These are phyloP conservation scores for Gilbertella persicaria DNA, from an alignment of 371 early-diverging fungal species.

Conservation along the genomic window DNA sequence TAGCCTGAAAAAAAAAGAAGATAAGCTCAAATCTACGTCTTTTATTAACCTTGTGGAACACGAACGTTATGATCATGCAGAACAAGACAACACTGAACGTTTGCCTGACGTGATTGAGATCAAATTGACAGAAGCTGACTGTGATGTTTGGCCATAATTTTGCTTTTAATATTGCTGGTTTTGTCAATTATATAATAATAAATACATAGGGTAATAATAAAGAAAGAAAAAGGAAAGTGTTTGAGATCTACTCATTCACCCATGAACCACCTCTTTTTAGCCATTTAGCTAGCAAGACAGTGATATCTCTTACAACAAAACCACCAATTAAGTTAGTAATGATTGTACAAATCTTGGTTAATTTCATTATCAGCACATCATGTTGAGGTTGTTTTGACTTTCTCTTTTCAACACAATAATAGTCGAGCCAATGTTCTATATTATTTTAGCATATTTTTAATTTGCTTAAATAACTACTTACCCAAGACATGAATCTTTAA, in stretches of 20 bases:
- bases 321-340: constrained; percentile 45
- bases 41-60: not conserved
- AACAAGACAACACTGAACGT: not conserved
- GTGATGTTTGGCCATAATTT: constrained; percentile 30
- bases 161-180: not conserved
- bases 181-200: constrained; percentile 1
- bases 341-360: constrained; percentile 37
- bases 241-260: constrained; percentile 43
- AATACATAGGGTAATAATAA: constrained; percentile 7
- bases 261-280: constrained; percentile 51
- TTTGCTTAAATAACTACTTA: constrained; percentile 9
- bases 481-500: constrained; percentile 39
- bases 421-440: constrained; percentile 40
- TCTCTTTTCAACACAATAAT: constrained; percentile 31
- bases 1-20: constrained; percentile 13
- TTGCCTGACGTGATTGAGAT: constrained; percentile 24
- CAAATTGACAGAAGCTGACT: constrained; percentile 24
- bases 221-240: constrained; percentile 1
- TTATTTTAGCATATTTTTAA: not conserved
- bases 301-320: constrained; percentile 48
- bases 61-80: not conserved
- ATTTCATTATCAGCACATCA: constrained; percentile 32
- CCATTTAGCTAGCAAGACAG: constrained; percentile 53
- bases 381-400: constrained; percentile 26
- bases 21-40: constrained; percentile 2